These are phyloP conservation scores for Ganoderma multipileum DNA, from an alignment of 1,284 basidiomycete genomes.

Conservation along the genomic window DNA sequence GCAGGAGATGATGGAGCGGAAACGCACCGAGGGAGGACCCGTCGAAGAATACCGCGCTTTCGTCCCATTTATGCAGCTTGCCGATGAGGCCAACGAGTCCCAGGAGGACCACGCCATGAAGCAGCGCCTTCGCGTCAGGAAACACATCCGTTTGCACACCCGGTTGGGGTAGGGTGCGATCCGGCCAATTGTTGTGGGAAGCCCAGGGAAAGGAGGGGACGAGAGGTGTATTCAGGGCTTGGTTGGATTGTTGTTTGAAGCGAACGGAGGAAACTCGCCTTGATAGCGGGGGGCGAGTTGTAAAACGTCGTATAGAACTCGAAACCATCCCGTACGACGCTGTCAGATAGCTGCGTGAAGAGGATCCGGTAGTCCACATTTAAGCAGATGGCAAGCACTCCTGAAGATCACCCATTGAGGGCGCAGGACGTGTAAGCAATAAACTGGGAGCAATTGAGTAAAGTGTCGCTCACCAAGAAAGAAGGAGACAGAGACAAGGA, in stretches of 20 bases:
- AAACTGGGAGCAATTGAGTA: constrained; percentile 7
- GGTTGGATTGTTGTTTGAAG: not conserved
- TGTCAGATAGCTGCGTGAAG: constrained; percentile 67
- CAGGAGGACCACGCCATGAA: constrained; percentile 83
- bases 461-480: constrained; percentile 57
- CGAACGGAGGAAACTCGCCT: constrained; percentile 54
- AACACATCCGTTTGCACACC: not conserved
- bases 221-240: not conserved
- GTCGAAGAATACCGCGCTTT: constrained; percentile 93
- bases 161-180: not conserved
- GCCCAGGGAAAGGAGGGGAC: not conserved
- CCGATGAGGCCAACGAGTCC: constrained; percentile 76
- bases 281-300: constrained; percentile 89
- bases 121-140: constrained; percentile 64
- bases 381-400: constrained; percentile 88
- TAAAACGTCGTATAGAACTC: constrained; percentile 91
- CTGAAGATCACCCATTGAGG: constrained; percentile 43
- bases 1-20: constrained; percentile 4
- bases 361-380: constrained; percentile 87
- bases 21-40: constrained; percentile 79
- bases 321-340: constrained; percentile 76
- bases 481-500: constrained; percentile 85
- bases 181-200: not conserved
- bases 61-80: constrained; percentile 87
- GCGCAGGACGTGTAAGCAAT: constrained; percentile 13